Evolutionary conservation across 345 rosid species (phyloP), one percentile per base, ranked within the genome.

Genomic region (Excoecaria cochinchinensis): DNA sequence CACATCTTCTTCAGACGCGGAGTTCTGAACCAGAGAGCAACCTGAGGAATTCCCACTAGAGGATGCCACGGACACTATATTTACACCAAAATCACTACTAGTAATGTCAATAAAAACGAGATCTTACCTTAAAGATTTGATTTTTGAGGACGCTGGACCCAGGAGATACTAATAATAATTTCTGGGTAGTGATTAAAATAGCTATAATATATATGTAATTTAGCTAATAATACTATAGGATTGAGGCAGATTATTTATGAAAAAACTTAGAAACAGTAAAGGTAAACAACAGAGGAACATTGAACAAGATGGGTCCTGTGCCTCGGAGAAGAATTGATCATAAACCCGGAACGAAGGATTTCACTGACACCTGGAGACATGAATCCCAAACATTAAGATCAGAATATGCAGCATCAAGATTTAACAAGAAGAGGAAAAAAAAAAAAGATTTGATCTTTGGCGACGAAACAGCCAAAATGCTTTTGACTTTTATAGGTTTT

Each of bases 331-430:
- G 83, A 80, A 62, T 76, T 44, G 74, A 80, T 64, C 77, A 73
- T 80, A 80, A 80, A 80, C 74, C 83, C 83, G 19, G 83, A 80
- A 73, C 83, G 83, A 47, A 80, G 80, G 61, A 80, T 76, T 76
- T 80, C 83, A 80, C 83, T 80, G 15, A 80, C 53, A 42, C 76
- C 83, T 22, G 80, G 83, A 80, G 80, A 76, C 83, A 80, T 80
- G 74, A 80, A 73, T 68, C 42, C 76, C 74, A 66, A 73, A 72
- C 77, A 72, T 69, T 7, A 80, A 80, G 38, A 24, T 72, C 57
- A 63, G 67, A 80, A 55, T 58, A 21, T 51, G 83, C 64, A 85
- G 82, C 92, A 86, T 90, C 84, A 74, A 86, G 67, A 70, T 77
- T 71, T 46, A 25, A 8, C 15, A 25, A 67, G 8, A 70, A 21